Percentiles rank a stretch among this genome's conserved stretches.
Conservation (phyloP, 2,329 filamentous ascomycete genomes). For the Trichoderma brevicompactum region DNA sequence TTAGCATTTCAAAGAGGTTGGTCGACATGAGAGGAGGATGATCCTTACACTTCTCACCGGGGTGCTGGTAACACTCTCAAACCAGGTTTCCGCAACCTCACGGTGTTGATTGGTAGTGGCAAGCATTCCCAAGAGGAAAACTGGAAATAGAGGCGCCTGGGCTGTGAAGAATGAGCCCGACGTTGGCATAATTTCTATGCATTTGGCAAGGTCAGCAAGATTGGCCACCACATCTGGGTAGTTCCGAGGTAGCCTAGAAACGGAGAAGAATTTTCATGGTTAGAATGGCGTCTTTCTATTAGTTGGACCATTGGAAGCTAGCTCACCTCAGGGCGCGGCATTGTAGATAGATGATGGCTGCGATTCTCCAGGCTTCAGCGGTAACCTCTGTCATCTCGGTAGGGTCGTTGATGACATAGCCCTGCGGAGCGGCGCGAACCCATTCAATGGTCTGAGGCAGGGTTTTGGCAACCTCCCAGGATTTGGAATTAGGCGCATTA, state of each 20-base stretch:
- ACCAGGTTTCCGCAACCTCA: conserved; percentile 42
- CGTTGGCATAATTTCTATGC: conserved; percentile 48
- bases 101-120: conserved; percentile 39
- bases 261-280: conserved; percentile 24
- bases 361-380: conserved; percentile 49
- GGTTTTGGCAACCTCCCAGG: conserved; percentile 33
- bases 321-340: conserved; percentile 46
- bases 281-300: background rate
- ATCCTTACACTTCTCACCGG: conserved; percentile 48
- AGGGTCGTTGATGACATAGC: conserved; percentile 37
- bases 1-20: background rate
- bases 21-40: too few relatives aligned
- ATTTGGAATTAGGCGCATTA: conserved; percentile 35
- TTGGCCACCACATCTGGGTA: conserved; percentile 43
- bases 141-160: conserved; percentile 48
- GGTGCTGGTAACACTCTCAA: conserved; percentile 43
- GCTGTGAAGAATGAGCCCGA: conserved; percentile 48
- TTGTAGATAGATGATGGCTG: conserved; percentile 46
- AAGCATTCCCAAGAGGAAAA: conserved; percentile 48
- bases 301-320: background rate
- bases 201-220: conserved; percentile 42
- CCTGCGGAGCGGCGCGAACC: conserved; percentile 37
- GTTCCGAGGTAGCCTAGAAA: conserved; percentile 43
- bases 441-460: conserved; percentile 36
- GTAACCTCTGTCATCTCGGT: conserved; percentile 47